Base-by-base conservation (phyloP, 768 basidiomycete species). In the Mycena polygramma region DNA sequence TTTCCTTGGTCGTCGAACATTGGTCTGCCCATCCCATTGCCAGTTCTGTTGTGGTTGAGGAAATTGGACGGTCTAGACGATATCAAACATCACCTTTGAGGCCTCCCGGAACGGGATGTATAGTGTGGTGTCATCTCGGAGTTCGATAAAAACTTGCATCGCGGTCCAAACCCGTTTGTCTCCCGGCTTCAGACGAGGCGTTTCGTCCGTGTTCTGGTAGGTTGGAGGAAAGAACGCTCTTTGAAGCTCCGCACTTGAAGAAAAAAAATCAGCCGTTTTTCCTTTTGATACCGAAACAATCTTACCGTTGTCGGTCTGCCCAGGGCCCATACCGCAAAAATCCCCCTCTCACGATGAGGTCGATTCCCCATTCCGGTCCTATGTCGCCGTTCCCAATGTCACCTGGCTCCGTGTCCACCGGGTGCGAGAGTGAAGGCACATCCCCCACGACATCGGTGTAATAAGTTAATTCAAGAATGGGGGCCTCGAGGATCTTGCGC, bases 351-450 rank as follows among this genome's bases (percentile, higher is more conserved):
- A 98, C 83, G 20, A 91, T 86, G 20, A 99, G 74, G 76, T 99
- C 94, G 30, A 98, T 82, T 4, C 97, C 97, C 94, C 96, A 99
- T 77, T 99, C 95, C 8, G 97, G 97, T 24, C 93, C 85, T 49
- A 92, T 77, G 75, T 94, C 96, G 1, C 95, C 92, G 76, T 98
- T 98, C 3, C 94, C 96, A 58, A 96, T 85, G 71, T 95, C 92
- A 75, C 88, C 83, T 8, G 86, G 79, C 66, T 89, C 88, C 20
- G 80, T 70, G 11, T 78, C 80, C 17, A 73, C 69, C 36, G 80
- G 51, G 63, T 81, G 75, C 55, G 75, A 62, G 4, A 79, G 63
- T 36, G 81, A 73, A 36, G 94, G 92, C 5, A 95, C 93, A 36
- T 89, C 84, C 37, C 96, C 97, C 2, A 92, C 92, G 7, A 90